Conservation (phyloP, 2,329 filamentous ascomycete species). For the Biscogniauxia marginata region DNA sequence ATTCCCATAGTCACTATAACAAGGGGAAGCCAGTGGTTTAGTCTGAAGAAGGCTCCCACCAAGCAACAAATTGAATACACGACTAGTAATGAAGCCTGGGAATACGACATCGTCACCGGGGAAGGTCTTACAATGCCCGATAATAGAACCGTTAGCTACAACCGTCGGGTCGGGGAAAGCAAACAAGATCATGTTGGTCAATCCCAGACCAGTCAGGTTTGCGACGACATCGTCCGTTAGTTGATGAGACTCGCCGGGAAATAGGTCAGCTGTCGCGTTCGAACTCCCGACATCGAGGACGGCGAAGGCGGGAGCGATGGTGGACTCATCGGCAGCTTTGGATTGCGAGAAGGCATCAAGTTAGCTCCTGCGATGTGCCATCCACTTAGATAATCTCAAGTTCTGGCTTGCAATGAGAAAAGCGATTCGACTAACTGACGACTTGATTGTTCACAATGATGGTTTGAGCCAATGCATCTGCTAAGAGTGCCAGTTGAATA, state of each 20-base stretch:
- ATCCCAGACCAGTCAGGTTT: conserved; percentile 26
- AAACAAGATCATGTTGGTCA: conserved; percentile 27
- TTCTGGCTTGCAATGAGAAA: conserved; percentile 5
- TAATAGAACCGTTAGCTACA: conserved; percentile 15
- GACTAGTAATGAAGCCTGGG: conserved; percentile 22
- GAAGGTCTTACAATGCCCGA: conserved; percentile 28
- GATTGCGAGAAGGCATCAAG: conserved; percentile 5
- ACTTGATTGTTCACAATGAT: conserved; percentile 27
- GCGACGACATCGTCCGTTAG: conserved; percentile 25
- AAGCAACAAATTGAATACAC: conserved; percentile 27
- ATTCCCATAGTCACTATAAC: conserved; percentile 27
- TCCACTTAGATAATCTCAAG: background rate
- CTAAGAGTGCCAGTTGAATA: conserved; percentile 16
- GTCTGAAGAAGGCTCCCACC: conserved; percentile 29
- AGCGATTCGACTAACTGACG: conserved; percentile 25
- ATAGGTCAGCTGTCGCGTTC: conserved; percentile 28
- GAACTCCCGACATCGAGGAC: conserved; percentile 23
- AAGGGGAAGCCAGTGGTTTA: conserved; percentile 28
- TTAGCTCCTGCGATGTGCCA: conserved; percentile 14
- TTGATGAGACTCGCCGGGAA: conserved; percentile 26
- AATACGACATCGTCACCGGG: conserved; percentile 26
- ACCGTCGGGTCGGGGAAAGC: conserved; percentile 22
- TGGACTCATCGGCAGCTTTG: conserved; percentile 26
- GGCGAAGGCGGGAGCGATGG: conserved; percentile 25
- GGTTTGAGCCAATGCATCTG: conserved; percentile 20